A percentile compares a stretch with the other conserved stretches of the same genome.
Conservation (phyloP, 2,329 filamentous ascomycete genomes). For the Sclerotinia nivalis region DNA sequence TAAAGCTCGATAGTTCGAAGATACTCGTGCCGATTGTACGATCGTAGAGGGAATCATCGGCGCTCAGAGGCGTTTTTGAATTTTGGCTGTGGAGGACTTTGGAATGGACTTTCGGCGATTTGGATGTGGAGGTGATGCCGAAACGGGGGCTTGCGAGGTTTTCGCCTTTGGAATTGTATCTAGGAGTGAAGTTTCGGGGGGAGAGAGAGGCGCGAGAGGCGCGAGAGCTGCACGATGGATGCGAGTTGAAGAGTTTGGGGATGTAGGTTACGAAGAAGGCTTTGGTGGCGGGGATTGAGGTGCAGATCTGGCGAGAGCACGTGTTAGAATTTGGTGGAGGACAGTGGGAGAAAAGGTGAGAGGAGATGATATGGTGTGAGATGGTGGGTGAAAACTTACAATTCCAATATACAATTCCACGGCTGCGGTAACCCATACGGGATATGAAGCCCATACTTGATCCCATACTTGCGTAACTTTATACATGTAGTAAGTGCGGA, state of each 20-base stretch:
- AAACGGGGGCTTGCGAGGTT: not conserved
- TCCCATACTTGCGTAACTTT: constrained; percentile 40
- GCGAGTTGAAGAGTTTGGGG: constrained; percentile 30
- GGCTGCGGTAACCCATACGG: constrained; percentile 43
- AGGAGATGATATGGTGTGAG: too few relatives aligned
- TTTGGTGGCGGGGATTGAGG: constrained; percentile 47
- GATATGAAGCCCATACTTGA: constrained; percentile 44
- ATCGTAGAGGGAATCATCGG: not conserved
- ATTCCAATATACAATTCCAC: constrained; percentile 48
- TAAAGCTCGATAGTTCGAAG: not conserved
- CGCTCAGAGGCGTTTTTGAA: not conserved
- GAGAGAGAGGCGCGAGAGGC: too few relatives aligned
- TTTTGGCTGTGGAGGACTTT: not conserved
- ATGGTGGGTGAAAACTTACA: constrained; percentile 24
- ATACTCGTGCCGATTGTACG: not conserved
- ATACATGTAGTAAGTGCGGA: constrained; percentile 45
- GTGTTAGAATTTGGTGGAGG: not conserved
- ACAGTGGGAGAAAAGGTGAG: not conserved
- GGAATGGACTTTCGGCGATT: not conserved
- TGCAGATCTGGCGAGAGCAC: constrained; percentile 43
- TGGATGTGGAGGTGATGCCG: not conserved
- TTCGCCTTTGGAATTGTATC: not conserved
- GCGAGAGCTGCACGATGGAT: not conserved
- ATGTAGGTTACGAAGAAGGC: constrained; percentile 46
- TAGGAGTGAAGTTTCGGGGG: not conserved